Conservation (phyloP, 352 stramenopile genomes). For the Blastocystis hominis region DNA sequence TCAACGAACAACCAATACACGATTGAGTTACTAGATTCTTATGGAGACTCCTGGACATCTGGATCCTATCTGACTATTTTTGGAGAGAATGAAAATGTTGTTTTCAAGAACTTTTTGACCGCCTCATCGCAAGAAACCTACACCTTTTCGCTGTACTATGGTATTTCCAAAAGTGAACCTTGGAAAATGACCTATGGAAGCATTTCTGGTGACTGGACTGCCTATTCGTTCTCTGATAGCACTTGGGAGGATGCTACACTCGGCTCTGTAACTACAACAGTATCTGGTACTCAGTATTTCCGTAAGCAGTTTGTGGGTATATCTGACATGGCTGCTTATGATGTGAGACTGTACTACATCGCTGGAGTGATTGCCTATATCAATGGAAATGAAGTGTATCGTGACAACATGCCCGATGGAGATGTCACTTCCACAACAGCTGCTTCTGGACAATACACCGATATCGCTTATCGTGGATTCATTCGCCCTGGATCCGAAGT, state of each 20-base stretch:
- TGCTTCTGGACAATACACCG: background rate
- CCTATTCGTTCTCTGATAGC: background rate
- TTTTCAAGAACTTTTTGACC: conserved; percentile 5
- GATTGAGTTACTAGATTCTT: background rate
- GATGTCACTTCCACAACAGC: background rate
- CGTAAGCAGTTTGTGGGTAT: conserved; percentile 1
- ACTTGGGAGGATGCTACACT: background rate
- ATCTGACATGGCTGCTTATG: background rate
- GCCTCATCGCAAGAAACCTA: background rate
- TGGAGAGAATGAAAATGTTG: background rate
- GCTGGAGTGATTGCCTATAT: background rate
- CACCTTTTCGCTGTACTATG: background rate
- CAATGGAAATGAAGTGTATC: conserved; percentile 1
- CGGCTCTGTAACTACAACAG: background rate
- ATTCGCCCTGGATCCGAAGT: background rate
- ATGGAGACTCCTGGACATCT: background rate
- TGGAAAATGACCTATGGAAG: background rate
- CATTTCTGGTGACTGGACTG: background rate
- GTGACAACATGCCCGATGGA: background rate
- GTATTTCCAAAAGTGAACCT: background rate
- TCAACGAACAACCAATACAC: background rate
- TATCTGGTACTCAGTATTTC: conserved; percentile 12
- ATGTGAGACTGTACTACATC: background rate
- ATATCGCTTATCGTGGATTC: background rate
- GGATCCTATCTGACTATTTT: background rate